These are phyloP conservation scores for Heliamphora exappendiculata DNA, from an alignment of 148 eudicot genomes.

Conservation along the genomic window DNA sequence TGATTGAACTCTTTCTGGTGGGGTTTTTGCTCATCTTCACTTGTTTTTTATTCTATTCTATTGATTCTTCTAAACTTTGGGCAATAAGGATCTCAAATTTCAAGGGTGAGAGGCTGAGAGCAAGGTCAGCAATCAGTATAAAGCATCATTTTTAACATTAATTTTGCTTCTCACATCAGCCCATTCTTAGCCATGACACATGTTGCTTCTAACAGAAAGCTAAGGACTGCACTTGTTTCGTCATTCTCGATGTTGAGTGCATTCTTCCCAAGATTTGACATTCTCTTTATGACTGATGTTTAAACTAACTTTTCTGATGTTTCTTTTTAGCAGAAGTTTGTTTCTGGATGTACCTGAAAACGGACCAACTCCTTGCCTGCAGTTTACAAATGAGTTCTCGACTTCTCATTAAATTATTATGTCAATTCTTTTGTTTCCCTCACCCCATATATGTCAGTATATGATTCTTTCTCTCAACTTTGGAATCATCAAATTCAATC, in stretches of 20 bases:
- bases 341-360: not conserved
- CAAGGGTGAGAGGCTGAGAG: no score
- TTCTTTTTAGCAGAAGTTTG: not conserved
- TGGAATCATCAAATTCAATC: not conserved
- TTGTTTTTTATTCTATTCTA: not conserved
- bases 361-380: not conserved
- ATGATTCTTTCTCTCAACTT: not conserved
- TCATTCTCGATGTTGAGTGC: not conserved
- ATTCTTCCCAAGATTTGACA: not conserved
- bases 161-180: no score
- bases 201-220: not conserved
- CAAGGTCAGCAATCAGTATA: no score
- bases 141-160: no score
- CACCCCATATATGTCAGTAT: not conserved
- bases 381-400: not conserved
- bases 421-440: not conserved
- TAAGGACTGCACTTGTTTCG: not conserved
- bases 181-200: no score
- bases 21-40: not conserved
- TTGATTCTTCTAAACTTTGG: no score
- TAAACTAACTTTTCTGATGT: not conserved
- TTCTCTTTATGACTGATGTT: not conserved
- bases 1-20: not conserved
- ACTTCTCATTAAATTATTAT: no score
- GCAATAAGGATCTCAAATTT: no score